These are phyloP conservation scores for Sphaerulina musiva DNA, from an alignment of 2,329 filamentous ascomycete species.

Conservation along the genomic window DNA sequence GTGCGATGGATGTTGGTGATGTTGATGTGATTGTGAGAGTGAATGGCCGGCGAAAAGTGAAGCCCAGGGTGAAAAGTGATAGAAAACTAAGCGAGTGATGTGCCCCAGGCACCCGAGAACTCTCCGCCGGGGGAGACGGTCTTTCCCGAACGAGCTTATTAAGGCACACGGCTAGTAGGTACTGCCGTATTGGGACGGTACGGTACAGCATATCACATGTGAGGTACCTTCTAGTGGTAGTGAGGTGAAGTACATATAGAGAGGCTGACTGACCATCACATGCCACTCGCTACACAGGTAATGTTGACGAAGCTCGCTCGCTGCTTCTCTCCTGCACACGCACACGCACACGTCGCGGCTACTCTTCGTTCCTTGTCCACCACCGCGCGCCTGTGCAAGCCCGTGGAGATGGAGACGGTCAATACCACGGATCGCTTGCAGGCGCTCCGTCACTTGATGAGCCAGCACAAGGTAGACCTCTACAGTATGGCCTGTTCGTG, in stretches of 20 bases:
- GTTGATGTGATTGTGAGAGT: neutral
- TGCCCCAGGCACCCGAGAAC: too few relatives aligned
- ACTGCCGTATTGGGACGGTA: too few relatives aligned
- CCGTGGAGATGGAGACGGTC: constrained; percentile 64
- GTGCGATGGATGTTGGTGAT: neutral
- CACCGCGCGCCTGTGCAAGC: constrained; percentile 13
- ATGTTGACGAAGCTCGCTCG: constrained; percentile 13
- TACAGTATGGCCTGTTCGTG: constrained; percentile 62
- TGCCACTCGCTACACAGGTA: constrained; percentile 2
- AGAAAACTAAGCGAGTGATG: too few relatives aligned
- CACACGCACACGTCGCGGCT: neutral
- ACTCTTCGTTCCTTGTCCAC: constrained; percentile 21
- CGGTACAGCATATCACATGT: too few relatives aligned
- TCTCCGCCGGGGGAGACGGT: neutral
- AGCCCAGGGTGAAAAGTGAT: neutral
- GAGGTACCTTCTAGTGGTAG: too few relatives aligned
- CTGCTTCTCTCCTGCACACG: constrained; percentile 2
- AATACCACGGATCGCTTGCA: constrained; percentile 71
- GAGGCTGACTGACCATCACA: neutral
- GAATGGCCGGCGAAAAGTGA: neutral
- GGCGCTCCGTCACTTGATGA: constrained; percentile 78
- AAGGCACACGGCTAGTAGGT: too few relatives aligned
- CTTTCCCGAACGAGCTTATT: neutral
- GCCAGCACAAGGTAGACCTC: constrained; percentile 75
- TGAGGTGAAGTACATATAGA: too few relatives aligned